A percentile compares a stretch with the other conserved stretches of the same genome.
These are phyloP conservation scores for Fusarium floridanum DNA, from an alignment of 2,329 filamentous ascomycete species.

Conservation along the genomic window DNA sequence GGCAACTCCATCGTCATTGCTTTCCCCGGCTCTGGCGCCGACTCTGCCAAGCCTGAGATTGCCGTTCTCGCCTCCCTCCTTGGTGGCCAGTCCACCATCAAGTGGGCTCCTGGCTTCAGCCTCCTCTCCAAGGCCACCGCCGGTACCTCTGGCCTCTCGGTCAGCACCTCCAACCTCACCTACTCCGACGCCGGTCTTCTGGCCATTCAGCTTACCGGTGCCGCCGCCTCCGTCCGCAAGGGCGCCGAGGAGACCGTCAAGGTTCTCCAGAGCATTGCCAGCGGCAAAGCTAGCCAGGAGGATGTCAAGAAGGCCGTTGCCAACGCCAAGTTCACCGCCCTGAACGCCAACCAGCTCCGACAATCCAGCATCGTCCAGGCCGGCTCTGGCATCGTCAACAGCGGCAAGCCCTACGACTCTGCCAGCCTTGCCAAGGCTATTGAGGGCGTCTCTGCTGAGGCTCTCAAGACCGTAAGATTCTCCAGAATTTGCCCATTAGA, in stretches of 20 bases:
- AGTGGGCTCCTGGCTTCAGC: slow-evolving; percentile 95
- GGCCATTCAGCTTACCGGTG: slow-evolving; percentile 83
- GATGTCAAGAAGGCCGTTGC: slow-evolving; percentile 92
- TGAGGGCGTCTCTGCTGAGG: slow-evolving; percentile 83
- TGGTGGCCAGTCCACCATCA: slow-evolving; percentile 90
- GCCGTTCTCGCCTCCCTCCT: slow-evolving; percentile 89
- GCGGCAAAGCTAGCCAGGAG: slow-evolving; percentile 82
- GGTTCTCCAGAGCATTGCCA: slow-evolving; percentile 83
- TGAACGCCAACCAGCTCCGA: slow-evolving; percentile 84
- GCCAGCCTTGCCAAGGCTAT: slow-evolving; percentile 83
- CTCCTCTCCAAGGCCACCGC: slow-evolving; percentile 85
- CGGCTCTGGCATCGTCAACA: slow-evolving; percentile 85
- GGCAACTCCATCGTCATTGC: slow-evolving; percentile 90
- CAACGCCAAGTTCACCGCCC: slow-evolving; percentile 90
- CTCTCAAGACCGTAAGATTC: slow-evolving; percentile 83
- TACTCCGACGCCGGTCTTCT: slow-evolving; percentile 97
- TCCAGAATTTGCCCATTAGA: slow-evolving; percentile 40
- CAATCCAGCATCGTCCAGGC: slow-evolving; percentile 84
- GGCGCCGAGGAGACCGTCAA: slow-evolving; percentile 84
- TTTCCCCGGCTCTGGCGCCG: slow-evolving; percentile 89
- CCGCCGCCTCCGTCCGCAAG: slow-evolving; percentile 77
- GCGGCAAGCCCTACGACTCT: slow-evolving; percentile 86
- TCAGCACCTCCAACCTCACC: slow-evolving; percentile 81
- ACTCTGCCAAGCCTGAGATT: slow-evolving; percentile 88
- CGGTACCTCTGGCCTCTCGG: slow-evolving; percentile 73